These are phyloP conservation scores for Protea cynaroides DNA, from an alignment of 164 flowering plant species.

Conservation along the genomic window DNA sequence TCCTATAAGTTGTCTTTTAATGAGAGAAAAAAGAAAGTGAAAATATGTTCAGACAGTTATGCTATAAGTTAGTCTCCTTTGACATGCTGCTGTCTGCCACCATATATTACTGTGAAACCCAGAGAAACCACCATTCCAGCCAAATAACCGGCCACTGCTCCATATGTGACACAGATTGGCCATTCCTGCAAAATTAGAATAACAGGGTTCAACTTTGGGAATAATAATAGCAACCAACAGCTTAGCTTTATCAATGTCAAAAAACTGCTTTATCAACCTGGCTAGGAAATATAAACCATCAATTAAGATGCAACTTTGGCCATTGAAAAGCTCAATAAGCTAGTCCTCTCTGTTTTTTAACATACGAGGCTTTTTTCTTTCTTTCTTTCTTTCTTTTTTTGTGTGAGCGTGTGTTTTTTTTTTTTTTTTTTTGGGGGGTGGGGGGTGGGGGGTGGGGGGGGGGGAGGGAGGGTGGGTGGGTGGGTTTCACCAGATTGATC, in stretches of 20 bases:
- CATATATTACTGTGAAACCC: slow-evolving; percentile 15
- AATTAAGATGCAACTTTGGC: background rate
- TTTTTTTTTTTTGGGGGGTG: too few species aligned
- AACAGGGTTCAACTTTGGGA: background rate
- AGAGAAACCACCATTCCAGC: slow-evolving; percentile 49
- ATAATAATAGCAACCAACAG: background rate
- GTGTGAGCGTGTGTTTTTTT: too few species aligned
- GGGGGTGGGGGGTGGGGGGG: too few species aligned
- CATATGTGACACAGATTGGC: slow-evolving; percentile 89
- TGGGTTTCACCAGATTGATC: too few species aligned
- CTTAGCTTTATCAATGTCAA: background rate
- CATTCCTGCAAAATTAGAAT: slow-evolving; percentile 55
- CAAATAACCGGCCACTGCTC: slow-evolving; percentile 67
- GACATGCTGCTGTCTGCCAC: slow-evolving; percentile 19
- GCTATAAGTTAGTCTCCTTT: slow-evolving; percentile 35
- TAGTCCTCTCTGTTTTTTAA: too few species aligned
- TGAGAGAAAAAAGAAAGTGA: too few species aligned
- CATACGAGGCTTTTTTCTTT: too few species aligned
- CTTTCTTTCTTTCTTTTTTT: too few species aligned
- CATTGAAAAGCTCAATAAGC: too few species aligned
- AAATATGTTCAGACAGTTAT: background rate
- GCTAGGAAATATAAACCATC: background rate
- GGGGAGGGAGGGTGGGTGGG: too few species aligned
- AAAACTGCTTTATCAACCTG: background rate
- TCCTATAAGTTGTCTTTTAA: too few species aligned